phyloP scores from a whole-genome alignment of 345 rosid species.

The Eucalyptus cladocalyx region DNA sequence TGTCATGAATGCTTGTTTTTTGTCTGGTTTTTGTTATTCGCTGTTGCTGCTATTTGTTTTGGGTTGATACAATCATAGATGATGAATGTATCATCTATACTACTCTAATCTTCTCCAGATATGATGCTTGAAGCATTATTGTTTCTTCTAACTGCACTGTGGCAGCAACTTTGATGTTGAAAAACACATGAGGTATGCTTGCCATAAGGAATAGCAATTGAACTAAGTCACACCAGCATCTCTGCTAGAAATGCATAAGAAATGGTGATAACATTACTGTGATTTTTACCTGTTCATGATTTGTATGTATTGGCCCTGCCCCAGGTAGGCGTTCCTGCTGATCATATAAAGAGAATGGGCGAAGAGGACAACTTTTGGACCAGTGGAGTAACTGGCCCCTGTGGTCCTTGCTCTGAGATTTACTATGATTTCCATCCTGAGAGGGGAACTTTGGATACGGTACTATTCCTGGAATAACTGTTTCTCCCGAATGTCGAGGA shows the following conservation, averaged over 20 bases:
- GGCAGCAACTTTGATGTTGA: not conserved
- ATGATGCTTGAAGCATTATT: not conserved
- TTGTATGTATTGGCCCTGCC: not conserved
- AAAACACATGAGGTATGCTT: not conserved
- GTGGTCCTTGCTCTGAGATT: conserved; percentile 97
- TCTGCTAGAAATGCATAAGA: not conserved
- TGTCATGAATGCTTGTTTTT: not conserved
- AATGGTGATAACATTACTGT: not conserved
- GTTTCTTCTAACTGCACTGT: not conserved
- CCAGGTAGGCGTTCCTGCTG: conserved; percentile 76
- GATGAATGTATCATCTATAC: not conserved
- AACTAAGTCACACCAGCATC: not conserved
- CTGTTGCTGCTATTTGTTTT: not conserved
- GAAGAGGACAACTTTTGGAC: conserved; percentile 95
- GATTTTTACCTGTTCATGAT: not conserved
- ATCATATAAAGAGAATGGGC: conserved; percentile 81
- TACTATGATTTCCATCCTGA: conserved; percentile 91
- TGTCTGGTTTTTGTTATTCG: not conserved
- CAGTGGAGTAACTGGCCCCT: conserved; percentile 91
- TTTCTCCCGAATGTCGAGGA: not conserved
- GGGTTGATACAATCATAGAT: not conserved
- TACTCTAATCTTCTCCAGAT: not conserved
- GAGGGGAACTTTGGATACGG: conserved; percentile 45
- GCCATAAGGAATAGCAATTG: not conserved
- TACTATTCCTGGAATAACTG: conserved; percentile 1